Base-by-base conservation (phyloP, 2,329 filamentous ascomycete species). In the Phyllosticta ampelicida region DNA sequence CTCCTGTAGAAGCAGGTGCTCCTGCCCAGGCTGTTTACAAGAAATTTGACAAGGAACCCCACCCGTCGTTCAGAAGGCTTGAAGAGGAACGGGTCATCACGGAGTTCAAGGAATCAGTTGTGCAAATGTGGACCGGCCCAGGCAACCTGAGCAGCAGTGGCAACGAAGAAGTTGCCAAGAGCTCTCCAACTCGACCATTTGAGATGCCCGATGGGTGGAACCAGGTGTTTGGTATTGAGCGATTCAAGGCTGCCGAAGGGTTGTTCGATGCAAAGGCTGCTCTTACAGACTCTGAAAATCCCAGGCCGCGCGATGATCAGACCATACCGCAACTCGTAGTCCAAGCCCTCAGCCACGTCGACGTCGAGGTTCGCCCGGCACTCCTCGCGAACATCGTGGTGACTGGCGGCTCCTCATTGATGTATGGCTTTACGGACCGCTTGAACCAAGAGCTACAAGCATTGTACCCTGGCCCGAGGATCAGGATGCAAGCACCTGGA, bases 171-270 rank as follows among this genome's bases (percentile, higher is more conserved):
- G 78, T 84, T 53, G 85, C 86, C 60, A 86, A 82, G 70, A 79
- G 75, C 51, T 84, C 85, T 63, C 89, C 90, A 0, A 89, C 89
- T 48, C 86, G 90, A 55, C 87, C 94, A 10, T 99, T 96, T 67
- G 94, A 99, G 77, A 94, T 99, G 82, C 94, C 94, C 9, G 90
- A 97, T 69, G 94, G 94, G 54, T 91, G 87, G 76, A 99, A 97
- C 77, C 89, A 95, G 71, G 87, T 96, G 74, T 99, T 96, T 78
- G 86, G 89, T 62, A 81, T 86, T 58, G 91, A 96, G 71, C 86
- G 94, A 54, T 96, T 87, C 80, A 84, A 85, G 64, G 86, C 90
- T 10, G 86, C 86, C 1, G 94, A 99, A 75, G 89, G 89, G 49
- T 81, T 99, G 71, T 99, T 94, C 79, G 92, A 97, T 70, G 86